A percentile compares a stretch with the other conserved stretches of the same genome.
phyloP scores from a whole-genome alignment of 1,139 yeast genomes.

The Yamadazyma jaroonii region DNA sequence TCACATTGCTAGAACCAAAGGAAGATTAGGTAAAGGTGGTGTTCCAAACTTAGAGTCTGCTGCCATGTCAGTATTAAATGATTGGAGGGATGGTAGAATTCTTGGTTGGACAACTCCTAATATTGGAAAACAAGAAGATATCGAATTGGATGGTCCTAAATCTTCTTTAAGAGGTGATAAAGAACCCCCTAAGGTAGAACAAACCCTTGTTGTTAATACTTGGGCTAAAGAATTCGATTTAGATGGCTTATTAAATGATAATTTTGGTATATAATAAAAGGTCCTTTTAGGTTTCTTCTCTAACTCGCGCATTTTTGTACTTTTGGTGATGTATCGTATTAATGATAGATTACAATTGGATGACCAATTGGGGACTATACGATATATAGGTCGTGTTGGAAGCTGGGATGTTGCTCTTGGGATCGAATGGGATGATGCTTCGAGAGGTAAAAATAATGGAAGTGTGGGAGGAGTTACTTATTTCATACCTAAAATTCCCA shows the following conservation, averaged over 20 bases:
- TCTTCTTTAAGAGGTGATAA: slow-evolving; percentile 44
- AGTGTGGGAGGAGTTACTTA: slow-evolving; percentile 58
- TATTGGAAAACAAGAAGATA: slow-evolving; percentile 40
- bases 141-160: slow-evolving; percentile 35
- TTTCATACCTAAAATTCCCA: slow-evolving; percentile 36
- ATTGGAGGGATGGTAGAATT: slow-evolving; percentile 97
- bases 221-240: slow-evolving; percentile 96
- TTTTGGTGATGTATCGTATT: slow-evolving; percentile 17
- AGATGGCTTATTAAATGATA: slow-evolving; percentile 63
- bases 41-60: slow-evolving; percentile 86
- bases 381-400: slow-evolving; percentile 54
- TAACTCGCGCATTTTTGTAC: neutral
- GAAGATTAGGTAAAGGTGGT: slow-evolving; percentile 92
- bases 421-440: slow-evolving; percentile 79
- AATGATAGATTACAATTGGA: slow-evolving; percentile 46
- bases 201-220: slow-evolving; percentile 76
- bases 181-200: slow-evolving; percentile 58
- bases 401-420: slow-evolving; percentile 77
- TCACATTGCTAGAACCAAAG: slow-evolving; percentile 89
- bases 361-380: slow-evolving; percentile 56
- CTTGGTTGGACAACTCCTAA: slow-evolving; percentile 90
- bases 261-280: slow-evolving; percentile 8
- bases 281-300: neutral
- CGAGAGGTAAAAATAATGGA: slow-evolving; percentile 80
- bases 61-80: slow-evolving; percentile 78